Conservation (phyloP, 2,329 filamentous ascomycete species). For the Magnaporthales sp. region DNA sequence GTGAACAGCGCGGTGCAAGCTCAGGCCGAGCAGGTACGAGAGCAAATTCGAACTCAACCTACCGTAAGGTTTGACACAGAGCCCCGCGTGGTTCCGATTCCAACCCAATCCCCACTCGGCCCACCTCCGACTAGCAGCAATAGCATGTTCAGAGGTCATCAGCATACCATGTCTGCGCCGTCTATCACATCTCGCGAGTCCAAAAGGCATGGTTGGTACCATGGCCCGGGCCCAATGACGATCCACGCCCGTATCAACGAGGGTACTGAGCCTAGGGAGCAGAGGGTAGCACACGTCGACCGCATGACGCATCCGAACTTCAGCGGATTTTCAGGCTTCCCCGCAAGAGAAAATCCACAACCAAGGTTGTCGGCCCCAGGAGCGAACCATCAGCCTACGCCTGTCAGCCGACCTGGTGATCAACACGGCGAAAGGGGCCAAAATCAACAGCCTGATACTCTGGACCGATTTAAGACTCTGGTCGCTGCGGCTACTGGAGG, state of each 20-base stretch:
- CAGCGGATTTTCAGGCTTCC: slow-evolving; percentile 14
- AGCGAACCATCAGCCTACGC: slow-evolving; percentile 10
- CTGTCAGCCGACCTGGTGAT: slow-evolving; percentile 4
- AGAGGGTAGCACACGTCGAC: slow-evolving; percentile 36
- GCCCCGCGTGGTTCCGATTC: slow-evolving; percentile 21
- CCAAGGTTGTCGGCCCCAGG: background rate
- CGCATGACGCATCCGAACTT: slow-evolving; percentile 49
- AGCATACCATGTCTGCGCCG: slow-evolving; percentile 53
- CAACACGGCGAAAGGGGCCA: slow-evolving; percentile 1
- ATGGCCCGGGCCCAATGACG: slow-evolving; percentile 33
- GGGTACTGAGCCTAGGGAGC: slow-evolving; percentile 19
- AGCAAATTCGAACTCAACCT: slow-evolving; percentile 36
- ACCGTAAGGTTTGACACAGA: slow-evolving; percentile 48
- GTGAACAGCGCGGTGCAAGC: slow-evolving; percentile 45
- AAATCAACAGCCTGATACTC: background rate
- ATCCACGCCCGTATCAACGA: background rate
- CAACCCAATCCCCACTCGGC: slow-evolving; percentile 7
- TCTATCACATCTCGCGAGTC: slow-evolving; percentile 44
- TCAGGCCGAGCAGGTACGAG: slow-evolving; percentile 27
- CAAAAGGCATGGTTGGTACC: slow-evolving; percentile 68
- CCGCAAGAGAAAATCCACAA: slow-evolving; percentile 6
- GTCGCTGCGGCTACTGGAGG: slow-evolving; percentile 14
- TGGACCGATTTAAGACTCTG: slow-evolving; percentile 12
- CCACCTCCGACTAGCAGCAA: background rate
- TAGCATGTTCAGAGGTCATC: slow-evolving; percentile 27